A percentile compares a stretch with the other conserved stretches of the same genome.
Evolutionary conservation across 495 filamentous ascomycete species (phyloP).

Genomic region (Amphirosellinia nigrospora): DNA sequence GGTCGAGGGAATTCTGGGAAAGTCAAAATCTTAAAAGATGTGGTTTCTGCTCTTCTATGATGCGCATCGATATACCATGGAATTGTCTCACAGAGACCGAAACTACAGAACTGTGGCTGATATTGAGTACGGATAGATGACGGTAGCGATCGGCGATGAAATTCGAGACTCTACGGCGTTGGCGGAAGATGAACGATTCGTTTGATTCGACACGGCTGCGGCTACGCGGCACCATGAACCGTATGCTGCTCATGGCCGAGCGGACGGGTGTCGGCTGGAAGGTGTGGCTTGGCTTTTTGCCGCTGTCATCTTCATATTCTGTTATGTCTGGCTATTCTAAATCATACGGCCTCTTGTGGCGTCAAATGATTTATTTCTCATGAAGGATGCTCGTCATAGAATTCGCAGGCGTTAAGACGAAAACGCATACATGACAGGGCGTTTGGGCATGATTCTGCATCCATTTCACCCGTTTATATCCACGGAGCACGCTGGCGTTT

Average conservation of each 20-base stretch:
- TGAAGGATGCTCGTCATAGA: conserved; percentile 11
- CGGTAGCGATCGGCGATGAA: conserved; percentile 90
- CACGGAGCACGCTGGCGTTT: background rate
- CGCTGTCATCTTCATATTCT: conserved; percentile 79
- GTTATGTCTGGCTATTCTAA: conserved; percentile 88
- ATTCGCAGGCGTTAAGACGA: conserved; percentile 12
- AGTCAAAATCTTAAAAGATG: conserved; percentile 90
- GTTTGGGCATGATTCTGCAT: conserved; percentile 32
- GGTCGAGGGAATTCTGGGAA: conserved; percentile 88
- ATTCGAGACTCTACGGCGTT: conserved; percentile 86
- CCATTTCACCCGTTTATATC: background rate
- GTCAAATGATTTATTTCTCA: background rate
- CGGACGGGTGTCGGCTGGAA: conserved; percentile 91
- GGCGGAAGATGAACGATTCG: conserved; percentile 85
- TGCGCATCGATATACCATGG: background rate
- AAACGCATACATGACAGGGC: conserved; percentile 37
- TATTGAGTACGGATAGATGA: conserved; percentile 60
- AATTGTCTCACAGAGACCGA: background rate
- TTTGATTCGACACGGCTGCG: conserved; percentile 85
- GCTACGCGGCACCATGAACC: conserved; percentile 90
- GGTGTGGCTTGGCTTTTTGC: conserved; percentile 89
- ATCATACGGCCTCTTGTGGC: background rate
- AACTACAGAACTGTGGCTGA: conserved; percentile 7
- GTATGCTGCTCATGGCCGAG: conserved; percentile 96
- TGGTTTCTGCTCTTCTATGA: conserved; percentile 52